Conservation (phyloP, 2,329 filamentous ascomycete genomes). For the Drechslerella dactyloides region DNA sequence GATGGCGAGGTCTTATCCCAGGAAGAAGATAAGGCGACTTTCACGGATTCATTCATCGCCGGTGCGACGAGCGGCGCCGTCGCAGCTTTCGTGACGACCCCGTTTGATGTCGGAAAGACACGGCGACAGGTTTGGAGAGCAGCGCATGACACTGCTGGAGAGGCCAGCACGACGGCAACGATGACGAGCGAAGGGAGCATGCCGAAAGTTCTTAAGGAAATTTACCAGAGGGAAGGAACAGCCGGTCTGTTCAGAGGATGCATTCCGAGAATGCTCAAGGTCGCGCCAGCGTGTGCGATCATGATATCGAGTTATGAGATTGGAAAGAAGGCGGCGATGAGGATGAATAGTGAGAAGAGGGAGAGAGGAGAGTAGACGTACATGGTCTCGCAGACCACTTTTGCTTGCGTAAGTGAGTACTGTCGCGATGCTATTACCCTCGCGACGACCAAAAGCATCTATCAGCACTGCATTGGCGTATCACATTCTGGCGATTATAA, state of each 20-base stretch:
- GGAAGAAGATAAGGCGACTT: constrained; percentile 63
- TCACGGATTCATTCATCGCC: constrained; percentile 86
- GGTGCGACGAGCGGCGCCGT: constrained; percentile 82
- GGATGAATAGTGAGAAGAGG: constrained; percentile 69
- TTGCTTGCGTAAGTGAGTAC: no score
- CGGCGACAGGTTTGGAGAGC: constrained; percentile 80
- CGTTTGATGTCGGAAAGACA: constrained; percentile 97
- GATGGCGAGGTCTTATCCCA: constrained; percentile 57
- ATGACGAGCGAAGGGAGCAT: constrained; percentile 76
- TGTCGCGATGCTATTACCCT: no score
- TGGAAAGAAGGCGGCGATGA: constrained; percentile 83
- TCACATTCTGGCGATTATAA: no score
- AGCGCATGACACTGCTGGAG: constrained; percentile 55
- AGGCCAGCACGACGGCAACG: constrained; percentile 57
- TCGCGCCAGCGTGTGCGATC: constrained; percentile 94
- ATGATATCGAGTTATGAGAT: constrained; percentile 85
- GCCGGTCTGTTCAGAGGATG: constrained; percentile 87
- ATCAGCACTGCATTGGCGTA: no score
- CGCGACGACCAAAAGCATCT: no score
- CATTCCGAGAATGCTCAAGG: constrained; percentile 89
- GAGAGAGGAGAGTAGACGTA: constrained; percentile 49
- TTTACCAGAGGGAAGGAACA: constrained; percentile 82
- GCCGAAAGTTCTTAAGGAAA: constrained; percentile 83
- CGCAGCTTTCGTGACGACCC: constrained; percentile 86
- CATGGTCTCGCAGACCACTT: background rate